A percentile compares a stretch with the other conserved stretches of the same genome.
phyloP scores from a whole-genome alignment of 129 eudicot species.

The Calendula officinalis region DNA sequence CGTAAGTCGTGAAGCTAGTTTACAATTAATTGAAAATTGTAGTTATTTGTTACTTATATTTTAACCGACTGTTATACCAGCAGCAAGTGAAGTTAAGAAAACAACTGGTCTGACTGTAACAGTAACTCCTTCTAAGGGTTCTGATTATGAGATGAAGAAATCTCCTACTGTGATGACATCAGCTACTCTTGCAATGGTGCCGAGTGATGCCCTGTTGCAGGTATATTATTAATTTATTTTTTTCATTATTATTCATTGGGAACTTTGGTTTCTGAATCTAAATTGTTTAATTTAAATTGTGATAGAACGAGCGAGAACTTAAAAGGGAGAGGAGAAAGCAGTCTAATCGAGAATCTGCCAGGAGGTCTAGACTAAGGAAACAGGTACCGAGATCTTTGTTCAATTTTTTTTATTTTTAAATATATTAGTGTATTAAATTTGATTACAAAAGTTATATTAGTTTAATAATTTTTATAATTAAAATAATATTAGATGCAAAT shows the following conservation, averaged over 20 bases:
- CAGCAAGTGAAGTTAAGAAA: conserved; percentile 45
- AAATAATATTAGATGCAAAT: too few relatives aligned
- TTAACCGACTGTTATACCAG: conserved; percentile 3
- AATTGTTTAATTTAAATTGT: conserved; percentile 5
- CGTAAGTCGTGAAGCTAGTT: too few relatives aligned
- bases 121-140: conserved; percentile 27
- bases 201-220: conserved; percentile 67
- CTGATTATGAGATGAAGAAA: conserved; percentile 52
- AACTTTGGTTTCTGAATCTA: conserved; percentile 13
- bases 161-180: conserved; percentile 45
- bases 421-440: not conserved
- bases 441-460: too few relatives aligned
- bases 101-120: conserved; percentile 34
- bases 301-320: conserved; percentile 82
- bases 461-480: too few relatives aligned
- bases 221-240: conserved; percentile 26
- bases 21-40: not conserved
- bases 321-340: conserved; percentile 93
- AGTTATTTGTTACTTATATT: not conserved
- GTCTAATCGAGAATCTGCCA: conserved; percentile 94
- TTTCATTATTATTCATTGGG: not conserved
- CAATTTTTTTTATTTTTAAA: not conserved
- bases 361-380: conserved; percentile 93
- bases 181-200: conserved; percentile 34
- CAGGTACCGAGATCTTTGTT: conserved; percentile 44